Percentiles rank a stretch among this genome's conserved stretches.
Evolutionary conservation across 163 green algal species (phyloP).

Genomic region (Chloroidium sp.): DNA sequence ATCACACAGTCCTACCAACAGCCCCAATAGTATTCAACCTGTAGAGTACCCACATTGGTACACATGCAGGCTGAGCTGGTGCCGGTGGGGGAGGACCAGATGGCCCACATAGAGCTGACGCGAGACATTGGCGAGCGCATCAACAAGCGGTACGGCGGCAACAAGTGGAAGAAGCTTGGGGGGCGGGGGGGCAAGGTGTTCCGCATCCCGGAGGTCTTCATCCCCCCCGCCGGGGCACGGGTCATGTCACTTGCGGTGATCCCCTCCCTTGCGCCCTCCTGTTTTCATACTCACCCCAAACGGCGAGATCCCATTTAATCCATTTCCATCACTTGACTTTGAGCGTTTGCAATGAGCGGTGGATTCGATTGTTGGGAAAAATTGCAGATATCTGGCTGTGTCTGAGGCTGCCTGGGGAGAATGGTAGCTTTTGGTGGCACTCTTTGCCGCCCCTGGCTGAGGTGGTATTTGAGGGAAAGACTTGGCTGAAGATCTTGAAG

Average conservation of each 20-base stretch:
- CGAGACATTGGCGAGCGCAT: conserved; percentile 88
- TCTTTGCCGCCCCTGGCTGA: no score
- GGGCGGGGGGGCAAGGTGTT: conserved; percentile 68
- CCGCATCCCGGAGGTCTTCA: conserved; percentile 86
- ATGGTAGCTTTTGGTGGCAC: no score
- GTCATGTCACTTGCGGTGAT: conserved; percentile 84
- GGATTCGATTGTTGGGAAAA: not conserved
- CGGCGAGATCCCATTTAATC: not conserved
- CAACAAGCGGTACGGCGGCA: conserved; percentile 82
- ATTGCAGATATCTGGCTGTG: not conserved
- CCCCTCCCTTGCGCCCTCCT: not conserved
- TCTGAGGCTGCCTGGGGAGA: not conserved
- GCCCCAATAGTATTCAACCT: no score
- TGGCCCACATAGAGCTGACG: conserved; percentile 96
- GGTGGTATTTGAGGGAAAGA: no score
- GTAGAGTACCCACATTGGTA: not conserved
- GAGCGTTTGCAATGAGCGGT: not conserved
- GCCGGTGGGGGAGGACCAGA: conserved; percentile 93
- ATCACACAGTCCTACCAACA: no score
- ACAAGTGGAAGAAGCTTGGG: conserved; percentile 92
- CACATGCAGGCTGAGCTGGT: conserved; percentile 79
- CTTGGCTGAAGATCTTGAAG: no score
- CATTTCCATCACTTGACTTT: not conserved
- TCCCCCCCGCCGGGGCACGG: conserved; percentile 76
- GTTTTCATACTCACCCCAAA: not conserved